Conservation (phyloP, 345 rosid genomes). For the Anastatica hierochuntica region DNA sequence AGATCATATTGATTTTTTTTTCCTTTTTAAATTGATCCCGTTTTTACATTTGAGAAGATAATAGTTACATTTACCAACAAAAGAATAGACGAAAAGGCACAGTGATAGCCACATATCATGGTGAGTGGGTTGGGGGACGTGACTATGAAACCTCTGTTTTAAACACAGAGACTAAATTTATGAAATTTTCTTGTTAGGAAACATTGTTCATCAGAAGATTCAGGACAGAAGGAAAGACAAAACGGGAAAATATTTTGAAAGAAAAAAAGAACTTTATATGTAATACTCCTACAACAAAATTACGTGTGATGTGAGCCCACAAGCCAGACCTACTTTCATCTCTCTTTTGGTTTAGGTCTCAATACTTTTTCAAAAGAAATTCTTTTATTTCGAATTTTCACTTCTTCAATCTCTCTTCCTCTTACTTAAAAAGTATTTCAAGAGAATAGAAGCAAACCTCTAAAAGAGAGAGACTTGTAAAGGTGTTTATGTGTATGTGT, state of each 20-base stretch:
- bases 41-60: too few species aligned
- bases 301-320: constrained; percentile 42
- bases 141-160: constrained; percentile 13
- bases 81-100: constrained; percentile 22
- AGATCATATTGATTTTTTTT: neutral
- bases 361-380: too few species aligned
- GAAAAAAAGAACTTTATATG: too few species aligned
- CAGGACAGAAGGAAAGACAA: constrained; percentile 5
- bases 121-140: constrained; percentile 15
- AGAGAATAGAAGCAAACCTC: too few species aligned
- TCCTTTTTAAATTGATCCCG: neutral
- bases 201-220: constrained; percentile 24
- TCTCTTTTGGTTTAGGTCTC: constrained; percentile 25
- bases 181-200: constrained; percentile 13
- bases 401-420: constrained; percentile 3
- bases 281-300: too few species aligned
- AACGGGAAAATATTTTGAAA: neutral
- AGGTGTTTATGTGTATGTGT: neutral
- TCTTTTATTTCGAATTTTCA: too few species aligned
- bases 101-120: constrained; percentile 25
- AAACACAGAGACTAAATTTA: neutral
- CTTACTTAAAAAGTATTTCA: neutral
- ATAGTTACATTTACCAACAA: neutral
- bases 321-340: constrained; percentile 38
- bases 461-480: neutral